Conservation (phyloP, 75 land plant genomes). For the Pinus taeda region DNA sequence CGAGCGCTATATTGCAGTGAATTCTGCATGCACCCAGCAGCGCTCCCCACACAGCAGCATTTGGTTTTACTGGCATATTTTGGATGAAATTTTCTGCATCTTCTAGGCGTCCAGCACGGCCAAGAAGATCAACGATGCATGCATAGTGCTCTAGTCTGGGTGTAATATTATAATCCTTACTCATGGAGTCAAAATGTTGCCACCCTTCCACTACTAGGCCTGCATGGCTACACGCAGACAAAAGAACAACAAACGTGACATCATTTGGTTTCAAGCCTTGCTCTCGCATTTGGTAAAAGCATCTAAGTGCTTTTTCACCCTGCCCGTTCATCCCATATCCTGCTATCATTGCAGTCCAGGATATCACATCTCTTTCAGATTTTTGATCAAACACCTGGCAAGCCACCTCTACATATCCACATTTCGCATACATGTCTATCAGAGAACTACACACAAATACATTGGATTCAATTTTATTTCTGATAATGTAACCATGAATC, state of each 20-base stretch:
- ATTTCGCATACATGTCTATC: conserved; percentile 38
- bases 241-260: conserved; percentile 33
- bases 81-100: conserved; percentile 36
- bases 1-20: conserved; percentile 25
- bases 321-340: conserved; percentile 48
- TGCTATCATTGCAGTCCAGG: conserved; percentile 18
- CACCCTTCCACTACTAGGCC: conserved; percentile 33
- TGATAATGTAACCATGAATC: conserved; percentile 28
- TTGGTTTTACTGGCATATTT: conserved; percentile 19
- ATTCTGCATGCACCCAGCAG: conserved; percentile 35
- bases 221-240: conserved; percentile 42
- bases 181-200: conserved; percentile 25
- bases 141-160: conserved; percentile 40
- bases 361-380: background rate
- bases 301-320: conserved; percentile 22
- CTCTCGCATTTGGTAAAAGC: conserved; percentile 28
- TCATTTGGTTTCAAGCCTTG: conserved; percentile 18
- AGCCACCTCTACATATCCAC: conserved; percentile 19
- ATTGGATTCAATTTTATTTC: background rate
- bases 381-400: conserved; percentile 14
- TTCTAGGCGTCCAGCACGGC: conserved; percentile 30
- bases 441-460: conserved; percentile 25
- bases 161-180: conserved; percentile 16
- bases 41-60: conserved; percentile 31
- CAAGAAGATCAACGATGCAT: conserved; percentile 46